These are phyloP conservation scores for Canariomyces notabilis DNA, from an alignment of 2,329 filamentous ascomycete genomes.

Conservation along the genomic window DNA sequence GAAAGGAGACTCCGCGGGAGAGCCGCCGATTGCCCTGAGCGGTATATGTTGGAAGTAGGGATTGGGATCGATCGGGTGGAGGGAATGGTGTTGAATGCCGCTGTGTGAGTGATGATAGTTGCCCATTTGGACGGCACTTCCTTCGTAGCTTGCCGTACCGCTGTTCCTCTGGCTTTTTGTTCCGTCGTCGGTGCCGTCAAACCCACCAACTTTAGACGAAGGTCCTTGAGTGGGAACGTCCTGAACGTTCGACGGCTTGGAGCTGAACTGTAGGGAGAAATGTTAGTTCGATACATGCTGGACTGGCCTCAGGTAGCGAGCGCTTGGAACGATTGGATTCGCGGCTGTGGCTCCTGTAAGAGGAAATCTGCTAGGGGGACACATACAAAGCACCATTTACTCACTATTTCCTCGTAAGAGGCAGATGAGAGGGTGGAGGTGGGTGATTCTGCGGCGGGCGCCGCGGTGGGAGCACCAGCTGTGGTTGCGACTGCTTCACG, in stretches of 20 bases:
- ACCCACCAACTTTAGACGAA: conserved; percentile 32
- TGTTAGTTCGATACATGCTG: conserved; percentile 36
- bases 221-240: conserved; percentile 45
- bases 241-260: conserved; percentile 50
- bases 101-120: conserved; percentile 29
- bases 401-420: conserved; percentile 93
- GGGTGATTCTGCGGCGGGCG: conserved; percentile 47
- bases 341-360: conserved; percentile 24
- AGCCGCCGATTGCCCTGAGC: conserved; percentile 29
- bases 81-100: conserved; percentile 40
- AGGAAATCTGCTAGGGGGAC: conserved; percentile 36
- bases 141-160: conserved; percentile 33
- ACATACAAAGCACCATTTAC: conserved; percentile 99
- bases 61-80: conserved; percentile 33
- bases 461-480: conserved; percentile 13
- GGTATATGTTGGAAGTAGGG: conserved; percentile 33
- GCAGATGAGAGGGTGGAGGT: conserved; percentile 65
- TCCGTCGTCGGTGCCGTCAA: conserved; percentile 39
- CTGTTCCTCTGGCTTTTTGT: conserved; percentile 33
- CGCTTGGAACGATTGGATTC: conserved; percentile 26
- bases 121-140: conserved; percentile 34
- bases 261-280: conserved; percentile 50
- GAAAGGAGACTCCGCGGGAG: conserved; percentile 33
- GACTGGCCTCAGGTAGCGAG: conserved; percentile 16
- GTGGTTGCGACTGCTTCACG: conserved; percentile 20